Evolutionary conservation across 495 filamentous ascomycete genomes (phyloP).

Genomic region (Neurospora sp.): DNA sequence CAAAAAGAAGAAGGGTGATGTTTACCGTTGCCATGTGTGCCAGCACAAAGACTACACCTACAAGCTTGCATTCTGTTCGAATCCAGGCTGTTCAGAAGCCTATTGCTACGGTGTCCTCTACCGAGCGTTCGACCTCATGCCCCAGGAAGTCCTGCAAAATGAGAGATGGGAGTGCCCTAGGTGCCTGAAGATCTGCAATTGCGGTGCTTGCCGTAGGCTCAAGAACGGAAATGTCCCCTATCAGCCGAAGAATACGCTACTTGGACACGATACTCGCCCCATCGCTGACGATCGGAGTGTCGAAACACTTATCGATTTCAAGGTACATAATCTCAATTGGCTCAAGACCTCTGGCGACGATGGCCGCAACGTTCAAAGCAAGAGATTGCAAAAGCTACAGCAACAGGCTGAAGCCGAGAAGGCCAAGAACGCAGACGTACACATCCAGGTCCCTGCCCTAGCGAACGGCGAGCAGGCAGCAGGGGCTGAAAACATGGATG

Average conservation of each 20-base stretch:
- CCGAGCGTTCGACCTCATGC: constrained; percentile 79
- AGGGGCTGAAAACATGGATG: constrained; percentile 21
- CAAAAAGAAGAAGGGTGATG: constrained; percentile 34
- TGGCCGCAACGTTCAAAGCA: constrained; percentile 37
- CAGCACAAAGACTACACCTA: constrained; percentile 61
- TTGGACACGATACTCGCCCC: constrained; percentile 81
- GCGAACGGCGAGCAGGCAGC: constrained; percentile 13
- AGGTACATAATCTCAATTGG: constrained; percentile 72
- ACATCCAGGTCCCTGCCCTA: constrained; percentile 12
- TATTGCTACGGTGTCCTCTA: constrained; percentile 89
- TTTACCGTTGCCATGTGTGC: constrained; percentile 72
- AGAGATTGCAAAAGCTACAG: constrained; percentile 39
- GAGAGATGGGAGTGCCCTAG: constrained; percentile 78
- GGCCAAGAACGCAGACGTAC: constrained; percentile 28
- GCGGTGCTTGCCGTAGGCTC: constrained; percentile 55
- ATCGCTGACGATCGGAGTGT: constrained; percentile 83
- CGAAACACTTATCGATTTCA: constrained; percentile 78
- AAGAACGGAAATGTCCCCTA: constrained; percentile 45
- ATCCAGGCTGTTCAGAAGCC: constrained; percentile 46
- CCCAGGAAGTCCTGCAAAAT: constrained; percentile 66
- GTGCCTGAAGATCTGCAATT: constrained; percentile 76
- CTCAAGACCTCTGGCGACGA: constrained; percentile 45
- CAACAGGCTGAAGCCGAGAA: constrained; percentile 45
- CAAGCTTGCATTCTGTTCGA: constrained; percentile 69
- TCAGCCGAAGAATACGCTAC: constrained; percentile 67